Evolutionary conservation across 345 rosid species (phyloP), one percentile per base, ranked within the genome.

Genomic region (Eucalyptus curtisii): DNA sequence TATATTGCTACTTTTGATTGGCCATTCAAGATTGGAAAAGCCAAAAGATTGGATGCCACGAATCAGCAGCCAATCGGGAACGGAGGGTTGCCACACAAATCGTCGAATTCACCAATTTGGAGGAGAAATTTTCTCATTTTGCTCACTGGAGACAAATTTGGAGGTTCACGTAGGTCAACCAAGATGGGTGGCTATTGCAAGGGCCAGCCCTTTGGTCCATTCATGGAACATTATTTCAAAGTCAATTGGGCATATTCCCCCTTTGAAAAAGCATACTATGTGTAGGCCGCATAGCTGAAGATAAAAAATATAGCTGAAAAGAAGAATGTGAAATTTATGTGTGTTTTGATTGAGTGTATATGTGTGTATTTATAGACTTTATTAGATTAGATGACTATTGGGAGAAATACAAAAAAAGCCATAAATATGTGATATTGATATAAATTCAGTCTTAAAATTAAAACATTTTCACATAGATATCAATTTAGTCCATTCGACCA

Each of bases 401-500:
- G 4, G 19, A n/a, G 17, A 52, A 52, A 10, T 52, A 52, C 57
- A 20, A 52, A 52, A 52, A 19, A 19, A 20, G 2, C 19, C 0
- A 7, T 52, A 52, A 52, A 52, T 52, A 0, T 7, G 2, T 52
- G 25, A 20, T 1, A 8, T 8, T 3, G 8, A 0, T 20, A 52
- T 52, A 0, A 20, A 20, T 52, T 52, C 0, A 0, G 5, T 52
- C 20, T 52, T 52, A 20, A 52, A 20, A 52, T 52, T 52, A 8
- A 52, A 52, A 20, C 0, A 7, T 52, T 52, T 52, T 52, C 0
- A 20, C 20, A 8, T 52, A 1, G 0, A 1, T 52, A 52, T 52
- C 1, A 8, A 20, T 52, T 52, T 2, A 20, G 1, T 19, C 25
- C 0, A 52, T 52, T 1, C 0, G 20, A 2, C 2, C 10, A 3